Percentiles rank a stretch among this genome's conserved stretches.
These are phyloP conservation scores for Pulicaria dysenterica DNA, from an alignment of 129 eudicot species.

Conservation along the genomic window DNA sequence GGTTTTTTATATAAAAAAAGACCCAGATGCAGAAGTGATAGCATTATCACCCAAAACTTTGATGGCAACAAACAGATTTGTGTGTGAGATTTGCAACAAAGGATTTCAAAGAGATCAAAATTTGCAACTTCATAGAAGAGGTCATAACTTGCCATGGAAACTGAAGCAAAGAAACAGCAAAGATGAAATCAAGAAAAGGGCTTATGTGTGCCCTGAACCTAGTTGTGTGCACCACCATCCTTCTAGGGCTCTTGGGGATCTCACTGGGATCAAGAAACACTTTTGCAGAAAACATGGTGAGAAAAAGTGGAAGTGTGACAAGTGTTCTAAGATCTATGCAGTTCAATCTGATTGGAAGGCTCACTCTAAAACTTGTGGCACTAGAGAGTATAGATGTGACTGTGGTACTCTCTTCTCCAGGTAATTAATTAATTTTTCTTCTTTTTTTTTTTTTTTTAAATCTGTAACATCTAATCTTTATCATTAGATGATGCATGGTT, in stretches of 20 bases:
- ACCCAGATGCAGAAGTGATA: conserved; percentile 91
- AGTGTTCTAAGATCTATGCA: conserved; percentile 86
- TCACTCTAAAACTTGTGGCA: conserved; percentile 87
- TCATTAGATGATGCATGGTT: conserved; percentile 8
- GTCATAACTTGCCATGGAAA: conserved; percentile 93
- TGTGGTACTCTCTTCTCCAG: conserved; percentile 95
- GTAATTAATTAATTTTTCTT: conserved; percentile 30
- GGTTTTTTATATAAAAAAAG: conserved; percentile 30
- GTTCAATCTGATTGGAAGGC: conserved; percentile 99
- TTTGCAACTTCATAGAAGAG: conserved; percentile 88
- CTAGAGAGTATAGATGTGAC: conserved; percentile 91
- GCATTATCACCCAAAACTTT: conserved; percentile 83
- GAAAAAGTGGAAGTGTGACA: conserved; percentile 88
- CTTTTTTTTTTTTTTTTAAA: not conserved
- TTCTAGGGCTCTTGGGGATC: conserved; percentile 90
- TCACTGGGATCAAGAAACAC: conserved; percentile 91
- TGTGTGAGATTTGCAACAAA: conserved; percentile 95
- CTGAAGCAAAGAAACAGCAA: conserved; percentile 73
- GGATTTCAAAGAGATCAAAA: conserved; percentile 95
- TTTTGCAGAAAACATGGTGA: conserved; percentile 92
- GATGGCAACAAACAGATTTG: conserved; percentile 83
- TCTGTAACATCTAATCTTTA: not conserved
- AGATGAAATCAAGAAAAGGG: conserved; percentile 59
- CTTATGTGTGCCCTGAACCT: conserved; percentile 85
- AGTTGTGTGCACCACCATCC: conserved; percentile 86